Base-by-base conservation (phyloP, 1,139 yeast genomes). In the Saccharomyces pastorianus region DNA sequence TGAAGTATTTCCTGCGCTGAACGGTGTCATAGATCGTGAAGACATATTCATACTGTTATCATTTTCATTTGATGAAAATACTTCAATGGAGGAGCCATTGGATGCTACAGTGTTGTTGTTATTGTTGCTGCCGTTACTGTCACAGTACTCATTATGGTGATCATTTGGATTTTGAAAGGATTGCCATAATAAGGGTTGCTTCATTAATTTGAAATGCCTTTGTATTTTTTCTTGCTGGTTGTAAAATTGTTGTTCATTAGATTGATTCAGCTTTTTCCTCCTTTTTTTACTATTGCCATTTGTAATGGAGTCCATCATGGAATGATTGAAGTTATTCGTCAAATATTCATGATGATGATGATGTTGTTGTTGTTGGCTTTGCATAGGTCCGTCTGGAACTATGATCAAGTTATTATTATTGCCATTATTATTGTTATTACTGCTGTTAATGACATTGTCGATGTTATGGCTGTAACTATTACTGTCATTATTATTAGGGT, bases 41-140 rank as follows among this genome's bases (percentile, higher is more conserved):
- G 78, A 73, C 6, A 73, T 62, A 8, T 78, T 76, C 0, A 78
- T 38, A 38, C 44, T 20, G 26, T 38, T 73, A 29, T 75, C 73
- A 52, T 69, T 70, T 31, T 74, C 77, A 26, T 66, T 64, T 1
- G 72, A 63, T 34, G 72, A 64, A 47, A 63, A 64, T 48, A 61
- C 44, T 17, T 38, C 44, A 38, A 38, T 38, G 25, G 44, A 38
- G 44, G 44, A 38, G 25, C 44, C 44, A 20, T 38, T 17, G 44
- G 44, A 38, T 8, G 17, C 44, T 8, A 20, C 25, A 13, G 44
- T 38, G 44, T 38, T 38, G 26, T 20, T 38, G 13, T 47, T 38
- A 17, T 38, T 38, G 25, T 47, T 46, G 38, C 27, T 17, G 20
- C 44, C 54, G 56, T 55, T 51, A 58, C 50, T 32, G n/a, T 38